Evolutionary conservation across 1,284 basidiomycete species (phyloP).

Genomic region (Anthracocystis walkeri): DNA sequence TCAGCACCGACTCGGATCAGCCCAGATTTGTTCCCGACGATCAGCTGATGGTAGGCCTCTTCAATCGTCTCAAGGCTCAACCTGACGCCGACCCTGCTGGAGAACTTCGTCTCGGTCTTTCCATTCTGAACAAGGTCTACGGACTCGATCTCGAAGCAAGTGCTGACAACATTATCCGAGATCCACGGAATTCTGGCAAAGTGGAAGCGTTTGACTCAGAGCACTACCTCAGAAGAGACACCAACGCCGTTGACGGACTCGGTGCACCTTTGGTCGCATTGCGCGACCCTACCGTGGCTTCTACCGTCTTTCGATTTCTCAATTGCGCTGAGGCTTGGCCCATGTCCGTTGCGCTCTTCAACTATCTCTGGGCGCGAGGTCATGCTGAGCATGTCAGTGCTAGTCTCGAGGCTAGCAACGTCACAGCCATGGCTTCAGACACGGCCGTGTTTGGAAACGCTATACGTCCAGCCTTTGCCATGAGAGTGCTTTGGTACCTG

Average conservation of each 20-base stretch:
- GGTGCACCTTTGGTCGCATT: slow-evolving; percentile 11
- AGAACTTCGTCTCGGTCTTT: slow-evolving; percentile 9
- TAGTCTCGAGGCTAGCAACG: not conserved
- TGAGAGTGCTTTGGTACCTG: slow-evolving; percentile 20
- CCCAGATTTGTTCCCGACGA: slow-evolving; percentile 37
- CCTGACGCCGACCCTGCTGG: not conserved
- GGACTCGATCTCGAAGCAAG: slow-evolving; percentile 28
- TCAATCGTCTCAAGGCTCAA: not conserved
- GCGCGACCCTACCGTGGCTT: slow-evolving; percentile 1
- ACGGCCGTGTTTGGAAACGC: slow-evolving; percentile 15
- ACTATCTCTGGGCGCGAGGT: slow-evolving; percentile 36
- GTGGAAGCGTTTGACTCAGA: not conserved
- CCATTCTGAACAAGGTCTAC: slow-evolving; percentile 21
- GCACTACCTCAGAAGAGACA: slow-evolving; percentile 14
- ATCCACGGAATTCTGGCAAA: slow-evolving; percentile 5
- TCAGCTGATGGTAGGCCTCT: slow-evolving; percentile 13
- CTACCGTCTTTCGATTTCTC: slow-evolving; percentile 7
- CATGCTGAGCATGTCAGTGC: slow-evolving; percentile 12
- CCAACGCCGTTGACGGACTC: slow-evolving; percentile 1
- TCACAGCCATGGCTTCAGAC: not conserved
- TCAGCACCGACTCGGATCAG: not conserved
- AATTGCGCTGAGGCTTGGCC: slow-evolving; percentile 1
- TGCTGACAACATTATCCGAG: slow-evolving; percentile 33
- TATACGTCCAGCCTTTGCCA: slow-evolving; percentile 9
- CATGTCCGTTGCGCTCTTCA: slow-evolving; percentile 29